Conservation (phyloP, 257 asterid genomes). For the Lycium barbarum region DNA sequence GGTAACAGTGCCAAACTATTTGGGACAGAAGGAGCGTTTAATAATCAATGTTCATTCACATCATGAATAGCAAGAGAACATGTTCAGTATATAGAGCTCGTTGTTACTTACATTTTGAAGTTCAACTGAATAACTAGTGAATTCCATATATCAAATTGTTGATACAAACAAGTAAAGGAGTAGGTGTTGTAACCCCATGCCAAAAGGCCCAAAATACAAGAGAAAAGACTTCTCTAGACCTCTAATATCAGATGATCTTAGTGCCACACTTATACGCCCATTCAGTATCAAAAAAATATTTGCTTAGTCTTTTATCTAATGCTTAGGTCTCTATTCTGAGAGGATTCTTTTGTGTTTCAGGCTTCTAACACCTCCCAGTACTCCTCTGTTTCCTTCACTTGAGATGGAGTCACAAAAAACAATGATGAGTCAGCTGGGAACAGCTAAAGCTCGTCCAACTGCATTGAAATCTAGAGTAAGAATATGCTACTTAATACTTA, state of each 20-base stretch:
- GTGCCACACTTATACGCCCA: background rate
- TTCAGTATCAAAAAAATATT: background rate
- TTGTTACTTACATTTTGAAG: background rate
- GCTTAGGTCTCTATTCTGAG: background rate
- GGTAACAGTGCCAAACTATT: background rate
- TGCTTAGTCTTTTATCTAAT: background rate
- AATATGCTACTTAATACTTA: constrained; percentile 19
- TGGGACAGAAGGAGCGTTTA: background rate
- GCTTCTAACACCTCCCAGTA: constrained; percentile 98
- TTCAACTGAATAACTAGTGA: background rate
- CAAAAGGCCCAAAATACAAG: background rate
- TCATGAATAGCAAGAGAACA: background rate
- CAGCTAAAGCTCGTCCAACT: constrained; percentile 84
- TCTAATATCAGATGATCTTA: constrained; percentile 2
- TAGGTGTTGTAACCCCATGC: background rate
- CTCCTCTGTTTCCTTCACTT: constrained; percentile 97
- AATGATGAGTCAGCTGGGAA: constrained; percentile 76
- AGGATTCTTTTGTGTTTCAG: constrained; percentile 47
- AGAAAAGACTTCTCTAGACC: background rate
- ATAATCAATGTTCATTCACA: background rate
- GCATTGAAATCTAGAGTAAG: constrained; percentile 93
- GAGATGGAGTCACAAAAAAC: constrained; percentile 90
- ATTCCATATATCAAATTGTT: background rate
- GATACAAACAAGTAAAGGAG: background rate
- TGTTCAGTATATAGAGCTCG: background rate